Base-by-base conservation (phyloP, 2,329 filamentous ascomycete genomes). In the Laburnicola sp. region DNA sequence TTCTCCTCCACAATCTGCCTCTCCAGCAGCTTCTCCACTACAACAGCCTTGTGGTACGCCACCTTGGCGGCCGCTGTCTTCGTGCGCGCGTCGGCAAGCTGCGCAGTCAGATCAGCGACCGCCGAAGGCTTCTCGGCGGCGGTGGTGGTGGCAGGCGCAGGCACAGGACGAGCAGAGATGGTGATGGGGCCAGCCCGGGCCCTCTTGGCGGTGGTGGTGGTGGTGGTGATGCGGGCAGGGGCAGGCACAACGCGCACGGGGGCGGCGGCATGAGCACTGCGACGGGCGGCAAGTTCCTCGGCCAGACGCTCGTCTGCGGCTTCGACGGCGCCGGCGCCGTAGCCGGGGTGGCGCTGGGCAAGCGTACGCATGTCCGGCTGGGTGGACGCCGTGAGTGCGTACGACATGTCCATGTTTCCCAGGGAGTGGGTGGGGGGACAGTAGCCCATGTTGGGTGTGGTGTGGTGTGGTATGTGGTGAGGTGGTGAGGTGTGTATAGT, bases 251-350 rank as follows among this genome's bases (percentile, higher is more conserved):
- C 16, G 16, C 16, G 16, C 16, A 16, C 4, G n/a, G 6, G 16
- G 27, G n/a, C 34, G 5, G 40, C 34, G 7, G 27, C 22, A 32
- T 16, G 16, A 16, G 16, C 16, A 16, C 16, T 1, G 1, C 16
- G 16, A n/a, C 27, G 6, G 26, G n/a, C 9, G 16, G 22, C 37
- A 3, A n/a, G 22, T 2, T 34, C 48, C n/a, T 45, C 34, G n/a
- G 16, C n/a, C 7, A 50, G 27, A 1, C 31, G 22, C 27, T 39
- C 26, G 30, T 50, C 26, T 21, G 48, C 40, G 3, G 25, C 41
- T 25, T 50, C 48, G 16, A 45, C 31, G 21, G 41, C 48, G 22
- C 40, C 41, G 8, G 48, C 21, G 6, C 48, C 41, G 31, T 45
- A 50, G 25, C 37, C 30, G 27, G 38, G 48, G 16, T 21, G 32